A percentile compares a stretch with the other conserved stretches of the same genome.
Evolutionary conservation across 2,329 filamentous ascomycete species (phyloP).

Genomic region (Setomelanomma holmii): DNA sequence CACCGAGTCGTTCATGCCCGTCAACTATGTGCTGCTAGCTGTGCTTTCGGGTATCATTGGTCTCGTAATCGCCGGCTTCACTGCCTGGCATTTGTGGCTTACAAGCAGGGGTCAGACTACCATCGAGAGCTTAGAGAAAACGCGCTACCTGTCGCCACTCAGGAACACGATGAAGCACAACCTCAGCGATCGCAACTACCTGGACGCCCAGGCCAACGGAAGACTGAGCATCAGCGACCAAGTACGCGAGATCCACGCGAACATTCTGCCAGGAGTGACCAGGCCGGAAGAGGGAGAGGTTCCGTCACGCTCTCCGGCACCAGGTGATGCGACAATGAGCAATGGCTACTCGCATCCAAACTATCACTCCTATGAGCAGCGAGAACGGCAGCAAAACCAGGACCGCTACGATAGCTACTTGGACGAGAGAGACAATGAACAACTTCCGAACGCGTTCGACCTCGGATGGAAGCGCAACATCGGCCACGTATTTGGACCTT

Average conservation of each 20-base stretch:
- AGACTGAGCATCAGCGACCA: conserved; percentile 66
- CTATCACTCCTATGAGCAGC: conserved; percentile 51
- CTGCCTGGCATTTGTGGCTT: conserved; percentile 87
- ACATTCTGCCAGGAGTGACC: conserved; percentile 79
- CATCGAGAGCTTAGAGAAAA: conserved; percentile 96
- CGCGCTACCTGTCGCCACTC: conserved; percentile 85
- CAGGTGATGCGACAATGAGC: conserved; percentile 32
- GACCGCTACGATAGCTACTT: conserved; percentile 81
- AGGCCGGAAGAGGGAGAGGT: conserved; percentile 82
- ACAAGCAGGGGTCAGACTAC: conserved; percentile 84
- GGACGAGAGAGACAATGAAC: conserved; percentile 86
- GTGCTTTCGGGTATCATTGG: conserved; percentile 92
- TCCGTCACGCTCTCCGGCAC: conserved; percentile 48
- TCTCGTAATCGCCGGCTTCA: conserved; percentile 87
- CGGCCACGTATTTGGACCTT: conserved; percentile 79
- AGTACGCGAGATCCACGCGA: conserved; percentile 80
- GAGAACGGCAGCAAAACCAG: conserved; percentile 70
- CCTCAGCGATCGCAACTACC: conserved; percentile 56
- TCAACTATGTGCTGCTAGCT: conserved; percentile 88
- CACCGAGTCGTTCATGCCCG: conserved; percentile 78
- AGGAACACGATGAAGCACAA: conserved; percentile 73
- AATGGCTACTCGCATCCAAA: conserved; percentile 55
- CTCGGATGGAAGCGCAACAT: conserved; percentile 84
- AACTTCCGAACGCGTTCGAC: conserved; percentile 92
- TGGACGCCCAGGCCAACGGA: conserved; percentile 51